A percentile compares a stretch with the other conserved stretches of the same genome.
These are phyloP conservation scores for Arbutus unedo DNA, from an alignment of 148 eudicot species.

Conservation along the genomic window DNA sequence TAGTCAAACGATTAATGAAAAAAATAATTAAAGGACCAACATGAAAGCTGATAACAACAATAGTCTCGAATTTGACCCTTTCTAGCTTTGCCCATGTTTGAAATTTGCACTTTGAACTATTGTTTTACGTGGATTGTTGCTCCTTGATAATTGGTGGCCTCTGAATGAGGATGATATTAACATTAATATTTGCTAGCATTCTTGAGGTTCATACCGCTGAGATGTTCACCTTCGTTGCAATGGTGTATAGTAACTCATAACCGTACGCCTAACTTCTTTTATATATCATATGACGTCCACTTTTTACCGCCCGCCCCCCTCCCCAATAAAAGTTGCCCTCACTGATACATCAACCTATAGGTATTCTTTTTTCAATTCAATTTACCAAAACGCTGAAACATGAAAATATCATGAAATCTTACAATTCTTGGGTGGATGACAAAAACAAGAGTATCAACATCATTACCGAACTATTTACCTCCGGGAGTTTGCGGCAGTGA, in stretches of 20 bases:
- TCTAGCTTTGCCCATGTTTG: too few species aligned
- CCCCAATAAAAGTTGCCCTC: too few species aligned
- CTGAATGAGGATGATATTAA: neutral
- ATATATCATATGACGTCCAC: too few species aligned
- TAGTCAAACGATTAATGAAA: neutral
- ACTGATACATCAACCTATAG: too few species aligned
- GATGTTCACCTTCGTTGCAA: neutral
- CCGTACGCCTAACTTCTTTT: too few species aligned
- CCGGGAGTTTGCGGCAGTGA: conserved; percentile 85
- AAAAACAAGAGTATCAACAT: conserved; percentile 62
- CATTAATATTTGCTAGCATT: neutral
- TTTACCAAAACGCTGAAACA: conserved; percentile 41
- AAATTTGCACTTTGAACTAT: neutral
- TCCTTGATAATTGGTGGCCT: neutral
- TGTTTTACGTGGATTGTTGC: neutral
- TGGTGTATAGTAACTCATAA: too few species aligned
- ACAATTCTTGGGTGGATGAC: conserved; percentile 75
- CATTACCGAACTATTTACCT: conserved; percentile 79
- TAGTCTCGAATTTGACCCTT: too few species aligned
- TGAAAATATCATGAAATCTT: conserved; percentile 61
- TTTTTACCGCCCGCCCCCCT: too few species aligned
- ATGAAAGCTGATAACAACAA: neutral
- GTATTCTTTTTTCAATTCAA: too few species aligned
- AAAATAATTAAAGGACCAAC: neutral
- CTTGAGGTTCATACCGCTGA: neutral